Evolutionary conservation across 169 alveolate species (phyloP).

Genomic region (Plasmodium gonderi): DNA sequence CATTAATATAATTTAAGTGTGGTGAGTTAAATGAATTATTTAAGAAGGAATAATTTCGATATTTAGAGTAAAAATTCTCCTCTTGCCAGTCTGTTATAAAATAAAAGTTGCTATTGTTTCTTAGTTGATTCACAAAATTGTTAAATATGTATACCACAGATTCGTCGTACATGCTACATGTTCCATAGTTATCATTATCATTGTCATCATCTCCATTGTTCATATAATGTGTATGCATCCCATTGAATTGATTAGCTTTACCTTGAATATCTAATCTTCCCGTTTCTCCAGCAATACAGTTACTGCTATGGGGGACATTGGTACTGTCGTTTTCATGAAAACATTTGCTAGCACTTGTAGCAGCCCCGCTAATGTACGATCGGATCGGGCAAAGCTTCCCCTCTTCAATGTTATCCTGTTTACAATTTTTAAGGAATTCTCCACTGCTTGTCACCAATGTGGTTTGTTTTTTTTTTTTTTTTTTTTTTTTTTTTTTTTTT

Average conservation of each 20-base stretch:
- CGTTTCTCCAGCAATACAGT: no score
- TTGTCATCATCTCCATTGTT: not conserved
- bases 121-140: not conserved
- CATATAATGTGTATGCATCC: no score
- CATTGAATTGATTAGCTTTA: not conserved
- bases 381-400: no score
- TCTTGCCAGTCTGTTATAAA: slow-evolving; percentile 14
- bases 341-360: no score
- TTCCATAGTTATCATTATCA: not conserved
- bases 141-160: not conserved
- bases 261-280: not conserved
- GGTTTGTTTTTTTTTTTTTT: not conserved
- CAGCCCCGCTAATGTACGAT: no score
- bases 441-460: not conserved
- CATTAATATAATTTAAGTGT: slow-evolving; percentile 2
- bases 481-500: not conserved
- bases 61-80: not conserved
- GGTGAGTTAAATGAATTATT: slow-evolving; percentile 6
- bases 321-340: no score
- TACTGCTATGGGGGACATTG: no score
- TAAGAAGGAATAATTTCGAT: slow-evolving; percentile 21
- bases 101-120: slow-evolving; percentile 50
- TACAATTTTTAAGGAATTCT: not conserved
- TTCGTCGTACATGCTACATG: slow-evolving; percentile 3
- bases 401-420: not conserved